Base-by-base conservation (phyloP, 1,139 yeast genomes). In the Nakaseomyces uthaithaninus region DNA sequence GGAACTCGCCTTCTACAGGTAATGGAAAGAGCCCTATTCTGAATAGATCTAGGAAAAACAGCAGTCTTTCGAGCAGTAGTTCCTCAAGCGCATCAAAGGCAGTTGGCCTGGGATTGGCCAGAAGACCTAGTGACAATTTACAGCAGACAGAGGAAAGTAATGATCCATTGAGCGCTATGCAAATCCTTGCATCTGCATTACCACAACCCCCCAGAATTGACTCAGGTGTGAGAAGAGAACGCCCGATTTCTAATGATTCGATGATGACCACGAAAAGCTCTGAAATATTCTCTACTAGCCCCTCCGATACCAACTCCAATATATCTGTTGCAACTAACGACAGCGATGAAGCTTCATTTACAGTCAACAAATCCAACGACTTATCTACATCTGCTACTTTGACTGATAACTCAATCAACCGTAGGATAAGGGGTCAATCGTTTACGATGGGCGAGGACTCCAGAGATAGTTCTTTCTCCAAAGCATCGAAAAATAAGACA, bases 51-150 rank as follows among this genome's bases (percentile, higher is more conserved):
- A 35, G 43, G 14, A 36, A 31, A 14, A 40, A 37, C 16, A 44
- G 44, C 26, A 20, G 15, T 31, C 19, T 31, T 17, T 28, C 33
- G 22, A 34, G 27, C 17, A 19, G 22, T 23, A 25, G 22, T 16
- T 23, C 37, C 9, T 33, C 27, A 9, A 16, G 36, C 14, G 15
- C 15, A 11, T 42, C 46, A 33, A 52, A 52, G 30, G 49, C 51
- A 24, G 45, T 52, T 2, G 59, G 56, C 8, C 39, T 56, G 18
- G 60, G 57, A 3, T 44, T 53, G 17, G 55, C 51, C 4, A 49
- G 63, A 27, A 50, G 63, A 40, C 64, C 64, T 5, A 57, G 62
- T 38, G 63, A 60, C 27, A 60, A 59, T 41, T 41, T 59, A 25
- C 37, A 57, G 31, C 43, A 45, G 33, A 46, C 9, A 39, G 25